Evolutionary conservation across 2,329 filamentous ascomycete species (phyloP).

Genomic region (Colletotrichum aenigma): DNA sequence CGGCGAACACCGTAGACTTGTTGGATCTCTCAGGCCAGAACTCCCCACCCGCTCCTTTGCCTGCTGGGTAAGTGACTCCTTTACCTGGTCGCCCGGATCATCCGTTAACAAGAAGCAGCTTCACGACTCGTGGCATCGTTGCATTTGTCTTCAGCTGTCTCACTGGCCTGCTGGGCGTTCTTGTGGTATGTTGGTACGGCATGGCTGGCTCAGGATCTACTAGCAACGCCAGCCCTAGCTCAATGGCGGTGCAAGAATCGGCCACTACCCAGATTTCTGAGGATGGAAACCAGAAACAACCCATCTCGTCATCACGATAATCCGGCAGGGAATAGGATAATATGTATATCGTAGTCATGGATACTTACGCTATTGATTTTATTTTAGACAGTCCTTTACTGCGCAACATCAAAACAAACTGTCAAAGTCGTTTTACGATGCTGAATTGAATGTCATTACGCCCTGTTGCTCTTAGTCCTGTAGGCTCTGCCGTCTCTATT

Average conservation of each 20-base stretch:
- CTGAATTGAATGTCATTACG: not conserved
- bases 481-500: not conserved
- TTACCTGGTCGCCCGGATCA: accelerated
- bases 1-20: constrained; percentile 57
- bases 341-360: not conserved
- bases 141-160: constrained; percentile 76
- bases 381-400: not conserved
- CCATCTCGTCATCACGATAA: not conserved
- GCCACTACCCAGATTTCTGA: not conserved
- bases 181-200: constrained; percentile 71
- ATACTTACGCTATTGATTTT: not conserved
- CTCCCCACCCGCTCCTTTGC: not conserved
- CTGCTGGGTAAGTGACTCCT: not conserved
- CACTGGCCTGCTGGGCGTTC: constrained; percentile 70
- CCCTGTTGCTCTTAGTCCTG: not conserved
- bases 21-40: constrained; percentile 46
- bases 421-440: not conserved
- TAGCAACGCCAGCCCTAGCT: not conserved
- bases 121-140: constrained; percentile 72
- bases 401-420: not conserved
- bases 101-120: constrained; percentile 39
- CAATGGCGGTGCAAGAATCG: not conserved
- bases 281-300: not conserved
- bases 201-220: constrained; percentile 30
- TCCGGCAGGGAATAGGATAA: not conserved